Conservation (phyloP, 257 asterid species). For the Solanum ossicruentum region DNA sequence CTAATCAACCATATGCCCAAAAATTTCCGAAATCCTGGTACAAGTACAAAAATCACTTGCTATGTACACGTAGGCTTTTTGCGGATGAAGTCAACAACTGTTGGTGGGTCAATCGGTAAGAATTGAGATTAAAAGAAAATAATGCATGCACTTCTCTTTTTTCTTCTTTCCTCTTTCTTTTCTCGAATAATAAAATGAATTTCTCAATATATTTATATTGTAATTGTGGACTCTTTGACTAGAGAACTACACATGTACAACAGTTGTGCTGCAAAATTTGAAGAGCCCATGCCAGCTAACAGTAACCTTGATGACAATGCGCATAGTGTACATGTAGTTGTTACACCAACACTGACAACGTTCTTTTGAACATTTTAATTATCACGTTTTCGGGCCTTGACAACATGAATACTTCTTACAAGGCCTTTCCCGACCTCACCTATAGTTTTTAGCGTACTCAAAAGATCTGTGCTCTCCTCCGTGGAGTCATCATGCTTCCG, state of each 20-base stretch:
- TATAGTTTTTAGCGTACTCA: slow-evolving; percentile 42
- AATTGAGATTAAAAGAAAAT: background rate
- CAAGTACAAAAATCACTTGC: background rate
- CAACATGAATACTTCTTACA: slow-evolving; percentile 55
- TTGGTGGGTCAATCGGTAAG: background rate
- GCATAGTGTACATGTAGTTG: background rate
- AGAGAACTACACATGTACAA: background rate
- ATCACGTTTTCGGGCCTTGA: slow-evolving; percentile 48
- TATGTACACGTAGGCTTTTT: background rate
- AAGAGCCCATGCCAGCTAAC: background rate
- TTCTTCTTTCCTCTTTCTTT: background rate
- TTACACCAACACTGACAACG: background rate
- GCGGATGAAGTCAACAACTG: background rate
- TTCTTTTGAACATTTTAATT: background rate
- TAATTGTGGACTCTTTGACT: background rate
- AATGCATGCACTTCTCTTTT: background rate
- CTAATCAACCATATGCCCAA: background rate
- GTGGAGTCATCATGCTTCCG: slow-evolving; percentile 40
- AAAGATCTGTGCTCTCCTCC: slow-evolving; percentile 24
- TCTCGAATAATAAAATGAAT: background rate
- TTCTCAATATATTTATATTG: background rate
- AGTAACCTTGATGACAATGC: background rate
- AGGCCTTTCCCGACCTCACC: slow-evolving; percentile 85
- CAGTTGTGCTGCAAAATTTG: background rate
- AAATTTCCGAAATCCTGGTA: background rate